Evolutionary conservation across 75 land plant species (phyloP), one percentile per base, ranked within the genome.

Genomic region (Sequoia sempervirens): DNA sequence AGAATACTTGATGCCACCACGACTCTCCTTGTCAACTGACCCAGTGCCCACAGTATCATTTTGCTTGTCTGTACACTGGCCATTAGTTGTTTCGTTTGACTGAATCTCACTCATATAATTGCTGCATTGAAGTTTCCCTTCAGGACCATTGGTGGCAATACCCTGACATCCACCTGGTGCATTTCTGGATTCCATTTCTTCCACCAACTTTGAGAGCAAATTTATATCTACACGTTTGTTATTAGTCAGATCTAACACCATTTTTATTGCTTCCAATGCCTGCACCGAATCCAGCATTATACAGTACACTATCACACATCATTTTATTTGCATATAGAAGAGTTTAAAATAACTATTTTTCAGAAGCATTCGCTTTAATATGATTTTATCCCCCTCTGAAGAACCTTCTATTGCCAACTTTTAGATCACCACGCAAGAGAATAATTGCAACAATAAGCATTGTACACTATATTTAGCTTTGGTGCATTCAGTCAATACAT

Each of bases 241-340:
- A 28, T 84, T 82, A 28, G 93, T 92, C 85, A 97, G 73, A 53
- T 97, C 93, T n/a, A 93, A 50, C 30, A 96, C 98, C 91, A 88
- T 94, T 70, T 87, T 79, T 38, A 91, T 30, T 53, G 99, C 99
- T 84, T 93, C 92, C 50, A 96, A 81, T 82, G 98, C 95, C 95
- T 96, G 91, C 68, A 82, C 46, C 43, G 66, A 64, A 4, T 34
- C 6, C 66, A 75, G 47, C 66, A 83, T 20, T 43, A 69, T 45
- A 73, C 20, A 38, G 3, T 26, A 69, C 36, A 20, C 23, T 26
- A 53, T 50, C 54, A 23, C 41, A 38, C 11, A 28, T 79, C 18
- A 83, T 69, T 66, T 58, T 69, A 38, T 36, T 73, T 66, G 72
- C 32, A 40, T 74, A 69, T 73, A 30, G 14, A 75, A 46, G 36